Conservation (phyloP, 1,284 basidiomycete genomes). For the Exobasidium rhododendri region DNA sequence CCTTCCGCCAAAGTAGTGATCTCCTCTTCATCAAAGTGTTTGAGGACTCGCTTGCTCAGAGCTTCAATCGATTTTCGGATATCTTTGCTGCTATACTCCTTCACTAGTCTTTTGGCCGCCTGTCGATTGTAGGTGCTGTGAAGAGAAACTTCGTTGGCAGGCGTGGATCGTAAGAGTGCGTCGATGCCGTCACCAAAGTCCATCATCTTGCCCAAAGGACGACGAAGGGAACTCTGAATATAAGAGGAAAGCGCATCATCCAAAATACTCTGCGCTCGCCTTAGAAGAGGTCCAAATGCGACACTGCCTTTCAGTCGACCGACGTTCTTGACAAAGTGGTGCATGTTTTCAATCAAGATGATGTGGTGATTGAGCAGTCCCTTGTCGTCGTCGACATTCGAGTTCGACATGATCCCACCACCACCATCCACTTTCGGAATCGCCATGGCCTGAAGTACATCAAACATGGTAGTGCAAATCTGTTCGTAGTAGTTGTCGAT, state of each 20-base stretch:
- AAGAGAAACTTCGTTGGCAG: constrained; percentile 73
- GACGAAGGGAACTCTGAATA: constrained; percentile 77
- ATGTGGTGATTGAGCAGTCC: constrained; percentile 94
- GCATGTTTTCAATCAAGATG: constrained; percentile 95
- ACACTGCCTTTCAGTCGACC: constrained; percentile 59
- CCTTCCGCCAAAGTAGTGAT: constrained; percentile 56
- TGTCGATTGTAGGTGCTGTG: constrained; percentile 75
- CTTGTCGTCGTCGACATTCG: constrained; percentile 71
- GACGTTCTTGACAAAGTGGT: constrained; percentile 80
- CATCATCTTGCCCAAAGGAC: constrained; percentile 82
- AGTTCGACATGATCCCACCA: constrained; percentile 69
- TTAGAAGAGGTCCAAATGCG: constrained; percentile 65
- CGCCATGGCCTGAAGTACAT: constrained; percentile 80
- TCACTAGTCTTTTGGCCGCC: constrained; percentile 76
- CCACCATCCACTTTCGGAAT: constrained; percentile 1
- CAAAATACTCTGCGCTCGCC: constrained; percentile 76
- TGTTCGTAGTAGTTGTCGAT: constrained; percentile 83
- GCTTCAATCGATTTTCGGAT: constrained; percentile 76
- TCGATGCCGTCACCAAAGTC: constrained; percentile 94
- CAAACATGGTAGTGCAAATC: constrained; percentile 84
- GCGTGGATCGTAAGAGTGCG: constrained; percentile 73
- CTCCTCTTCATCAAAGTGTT: constrained; percentile 70
- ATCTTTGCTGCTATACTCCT: constrained; percentile 83
- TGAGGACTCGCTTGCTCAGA: constrained; percentile 85
- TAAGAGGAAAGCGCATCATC: constrained; percentile 82